phyloP scores from a whole-genome alignment of 75 land plant genomes.

The Azolla pinnata region DNA sequence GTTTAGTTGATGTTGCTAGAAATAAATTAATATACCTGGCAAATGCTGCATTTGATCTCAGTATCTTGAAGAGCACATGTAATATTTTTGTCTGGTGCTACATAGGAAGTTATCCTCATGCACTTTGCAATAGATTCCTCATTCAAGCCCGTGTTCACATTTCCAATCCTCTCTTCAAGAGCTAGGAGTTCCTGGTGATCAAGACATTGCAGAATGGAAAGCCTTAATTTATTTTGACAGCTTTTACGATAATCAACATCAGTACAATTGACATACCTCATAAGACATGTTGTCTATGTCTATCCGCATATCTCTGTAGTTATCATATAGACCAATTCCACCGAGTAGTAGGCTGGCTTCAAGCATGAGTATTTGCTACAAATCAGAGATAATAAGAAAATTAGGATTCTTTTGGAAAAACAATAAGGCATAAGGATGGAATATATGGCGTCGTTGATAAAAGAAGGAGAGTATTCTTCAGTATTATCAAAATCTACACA shows the following conservation, averaged over 20 bases:
- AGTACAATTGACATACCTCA: conserved; percentile 46
- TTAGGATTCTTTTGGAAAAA: too few species aligned
- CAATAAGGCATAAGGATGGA: too few species aligned
- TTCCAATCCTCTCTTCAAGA: conserved; percentile 69
- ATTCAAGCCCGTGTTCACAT: conserved; percentile 59
- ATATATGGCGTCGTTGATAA: too few species aligned
- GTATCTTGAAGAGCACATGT: conserved; percentile 22
- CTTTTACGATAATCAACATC: too few species aligned
- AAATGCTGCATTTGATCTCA: conserved; percentile 53
- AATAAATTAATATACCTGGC: conserved; percentile 42
- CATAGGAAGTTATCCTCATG: conserved; percentile 29
- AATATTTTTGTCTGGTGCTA: neutral
- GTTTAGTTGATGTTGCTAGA: neutral
- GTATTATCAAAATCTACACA: too few species aligned
- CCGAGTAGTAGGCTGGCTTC: conserved; percentile 54
- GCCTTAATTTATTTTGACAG: too few species aligned
- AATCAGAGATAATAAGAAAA: neutral
- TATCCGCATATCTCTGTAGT: conserved; percentile 55
- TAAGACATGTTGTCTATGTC: conserved; percentile 80
- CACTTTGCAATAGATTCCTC: conserved; percentile 34
- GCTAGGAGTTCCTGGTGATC: conserved; percentile 85
- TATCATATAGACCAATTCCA: conserved; percentile 46
- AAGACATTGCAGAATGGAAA: too few species aligned
- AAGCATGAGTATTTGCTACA: conserved; percentile 71
- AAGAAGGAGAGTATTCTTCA: too few species aligned